Base-by-base conservation (phyloP, 2,329 filamentous ascomycete species). In the Diaporthe sp. region DNA sequence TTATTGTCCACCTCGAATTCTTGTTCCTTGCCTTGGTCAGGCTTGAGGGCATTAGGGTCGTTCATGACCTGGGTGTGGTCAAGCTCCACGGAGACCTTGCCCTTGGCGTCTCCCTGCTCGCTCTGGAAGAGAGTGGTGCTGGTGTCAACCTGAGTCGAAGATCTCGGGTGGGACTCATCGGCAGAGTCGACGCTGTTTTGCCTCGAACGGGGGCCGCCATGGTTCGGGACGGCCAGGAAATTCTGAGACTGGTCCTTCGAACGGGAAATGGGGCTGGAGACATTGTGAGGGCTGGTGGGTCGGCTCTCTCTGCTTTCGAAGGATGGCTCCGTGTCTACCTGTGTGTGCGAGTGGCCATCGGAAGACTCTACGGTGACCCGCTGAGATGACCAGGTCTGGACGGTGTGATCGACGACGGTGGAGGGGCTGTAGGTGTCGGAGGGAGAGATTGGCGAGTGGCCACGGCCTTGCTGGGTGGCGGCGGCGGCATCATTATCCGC, bases 1-100 rank as follows among this genome's bases (percentile, higher is more conserved):
- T 97, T 98, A 82, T 95, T 88, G 8, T 93, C 89, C 15, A 96
- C 92, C 19, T 90, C 80, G 79, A 97, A 98, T 77, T 96, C 94
- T 25, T 86, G 88, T 82, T 96, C 94, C 71, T 92, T 94, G 9
- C 94, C 94, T 51, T 91, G 89, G 81, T 97, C 95, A 0, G 95
- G 94, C 68, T 88, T 91, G 77, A 98, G 85, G 0, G 95, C 95
- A 77, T 93, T 89, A 59, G 90, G 85, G 75, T 94, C 92, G 74
- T 89, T 90, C 79, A 92, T 89, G 51, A 95, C 88, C 75, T 88
- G 88, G 31, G 88, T 85, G 77, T 89, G 88, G 62, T 87, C 85
- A 55, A 86, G 80, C 78, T 84, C 77, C 77, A 81, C 79, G 73
- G 78, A 73, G 79, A 84, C 79, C 76, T 82, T 19, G 81, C 79